These are phyloP conservation scores for Fusarium begoniae DNA, from an alignment of 2,329 filamentous ascomycete genomes.

Conservation along the genomic window DNA sequence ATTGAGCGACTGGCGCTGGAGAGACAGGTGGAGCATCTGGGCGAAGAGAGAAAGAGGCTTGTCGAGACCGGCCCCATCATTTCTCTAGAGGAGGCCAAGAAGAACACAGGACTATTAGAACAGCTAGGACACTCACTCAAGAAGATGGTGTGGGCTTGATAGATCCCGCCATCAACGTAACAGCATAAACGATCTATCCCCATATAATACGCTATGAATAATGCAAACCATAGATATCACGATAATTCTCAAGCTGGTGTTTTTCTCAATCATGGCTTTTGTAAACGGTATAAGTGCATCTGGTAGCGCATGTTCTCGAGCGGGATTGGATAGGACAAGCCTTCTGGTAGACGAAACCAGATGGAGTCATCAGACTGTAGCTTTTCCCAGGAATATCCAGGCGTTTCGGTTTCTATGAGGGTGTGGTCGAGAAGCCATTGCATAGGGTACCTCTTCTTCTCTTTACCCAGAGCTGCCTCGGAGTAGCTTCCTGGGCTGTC, in stretches of 20 bases:
- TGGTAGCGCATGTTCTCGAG: slow-evolving; percentile 97
- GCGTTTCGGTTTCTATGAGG: slow-evolving; percentile 61
- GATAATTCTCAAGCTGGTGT: slow-evolving; percentile 1
- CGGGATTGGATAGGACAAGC: slow-evolving; percentile 80
- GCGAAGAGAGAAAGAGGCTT: slow-evolving; percentile 56
- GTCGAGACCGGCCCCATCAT: slow-evolving; percentile 77
- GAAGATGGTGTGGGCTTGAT: slow-evolving; percentile 85
- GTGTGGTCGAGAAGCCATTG: slow-evolving; percentile 90
- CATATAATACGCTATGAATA: slow-evolving; percentile 14
- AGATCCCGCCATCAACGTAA: slow-evolving; percentile 18
- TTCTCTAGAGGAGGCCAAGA: slow-evolving; percentile 83
- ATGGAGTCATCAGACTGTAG: slow-evolving; percentile 77
- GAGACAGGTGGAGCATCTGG: slow-evolving; percentile 53
- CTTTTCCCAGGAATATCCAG: slow-evolving; percentile 72
- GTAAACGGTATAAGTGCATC: slow-evolving; percentile 77
- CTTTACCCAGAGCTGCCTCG: slow-evolving; percentile 74
- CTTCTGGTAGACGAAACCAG: slow-evolving; percentile 81
- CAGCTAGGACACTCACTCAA: slow-evolving; percentile 90
- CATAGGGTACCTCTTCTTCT: slow-evolving; percentile 83
- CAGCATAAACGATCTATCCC: slow-evolving; percentile 9
- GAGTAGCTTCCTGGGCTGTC: slow-evolving; percentile 96
- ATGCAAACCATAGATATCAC: slow-evolving; percentile 31
- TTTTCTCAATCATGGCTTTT: slow-evolving; percentile 33
- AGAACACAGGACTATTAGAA: slow-evolving; percentile 86
- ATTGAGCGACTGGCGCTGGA: slow-evolving; percentile 74